Evolutionary conservation across 2,329 filamentous ascomycete genomes (phyloP).

Genomic region (Chaetomiaceae sp.): DNA sequence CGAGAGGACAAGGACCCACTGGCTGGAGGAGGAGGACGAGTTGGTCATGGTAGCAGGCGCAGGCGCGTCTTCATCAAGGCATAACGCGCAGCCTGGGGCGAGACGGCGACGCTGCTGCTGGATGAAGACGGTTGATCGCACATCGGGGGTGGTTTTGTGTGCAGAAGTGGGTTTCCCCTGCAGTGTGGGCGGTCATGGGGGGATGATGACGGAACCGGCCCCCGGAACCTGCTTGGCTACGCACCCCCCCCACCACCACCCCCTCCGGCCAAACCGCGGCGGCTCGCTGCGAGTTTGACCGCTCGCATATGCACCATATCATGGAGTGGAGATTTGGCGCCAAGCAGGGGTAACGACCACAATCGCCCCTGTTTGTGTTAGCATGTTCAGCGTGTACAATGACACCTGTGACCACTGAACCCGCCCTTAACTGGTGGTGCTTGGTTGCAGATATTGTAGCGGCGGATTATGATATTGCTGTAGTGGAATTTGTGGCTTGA

Average conservation of each 20-base stretch:
- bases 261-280: no score
- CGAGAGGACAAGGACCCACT: slow-evolving; percentile 53
- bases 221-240: background rate
- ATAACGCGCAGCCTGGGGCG: background rate
- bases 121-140: slow-evolving; percentile 9
- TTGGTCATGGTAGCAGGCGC: slow-evolving; percentile 40
- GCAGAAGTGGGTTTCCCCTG: background rate
- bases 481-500: no score
- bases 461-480: no score
- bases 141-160: slow-evolving; percentile 8
- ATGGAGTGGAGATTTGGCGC: no score
- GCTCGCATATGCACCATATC: no score
- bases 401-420: no score
- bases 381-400: no score
- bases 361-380: no score
- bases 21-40: slow-evolving; percentile 42
- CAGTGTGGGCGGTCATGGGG: background rate
- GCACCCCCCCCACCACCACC: background rate
- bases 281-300: no score
- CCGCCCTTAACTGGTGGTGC: no score
- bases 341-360: slow-evolving; percentile 1
- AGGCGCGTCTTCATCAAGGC: slow-evolving; percentile 3
- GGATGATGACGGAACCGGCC: slow-evolving; percentile 5
- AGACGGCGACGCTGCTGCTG: slow-evolving; percentile 6
- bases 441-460: no score